Conservation (phyloP, 2,329 filamentous ascomycete genomes). For the Fusarium nurragi region DNA sequence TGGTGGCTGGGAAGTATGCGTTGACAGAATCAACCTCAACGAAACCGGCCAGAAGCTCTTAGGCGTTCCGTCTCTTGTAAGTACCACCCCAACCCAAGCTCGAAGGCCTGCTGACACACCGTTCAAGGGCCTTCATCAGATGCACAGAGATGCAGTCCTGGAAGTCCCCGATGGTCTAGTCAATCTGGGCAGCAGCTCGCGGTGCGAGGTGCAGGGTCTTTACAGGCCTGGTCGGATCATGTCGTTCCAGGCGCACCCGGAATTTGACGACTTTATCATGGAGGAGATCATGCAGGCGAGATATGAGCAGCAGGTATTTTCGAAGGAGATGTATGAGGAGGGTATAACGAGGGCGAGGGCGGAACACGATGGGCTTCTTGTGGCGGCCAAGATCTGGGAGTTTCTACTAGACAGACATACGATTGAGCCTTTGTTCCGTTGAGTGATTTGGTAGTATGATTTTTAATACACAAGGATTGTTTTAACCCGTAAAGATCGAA, state of each 20-base stretch:
- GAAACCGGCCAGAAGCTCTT: conserved; percentile 51
- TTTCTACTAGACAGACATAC: conserved; percentile 27
- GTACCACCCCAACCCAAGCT: rapidly evolving
- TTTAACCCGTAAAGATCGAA: too few relatives aligned
- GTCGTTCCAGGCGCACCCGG: conserved; percentile 56
- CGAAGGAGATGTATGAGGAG: conserved; percentile 42
- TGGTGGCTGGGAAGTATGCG: conserved; percentile 55
- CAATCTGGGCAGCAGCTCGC: conserved; percentile 51
- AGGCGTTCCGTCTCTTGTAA: conserved; percentile 43
- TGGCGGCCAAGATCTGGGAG: conserved; percentile 43
- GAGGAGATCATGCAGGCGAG: conserved; percentile 44
- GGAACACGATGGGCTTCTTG: conserved; percentile 44
- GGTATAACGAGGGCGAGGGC: conserved; percentile 41
- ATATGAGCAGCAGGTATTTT: conserved; percentile 42
- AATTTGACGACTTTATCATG: conserved; percentile 53
- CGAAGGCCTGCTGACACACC: not conserved
- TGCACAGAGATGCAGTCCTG: conserved; percentile 56
- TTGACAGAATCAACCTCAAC: conserved; percentile 50
- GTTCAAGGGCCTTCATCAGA: conserved; percentile 51
- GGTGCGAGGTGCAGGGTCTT: conserved; percentile 53
- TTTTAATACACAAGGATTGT: too few relatives aligned
- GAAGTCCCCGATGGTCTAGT: conserved; percentile 49
- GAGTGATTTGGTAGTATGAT: too few relatives aligned
- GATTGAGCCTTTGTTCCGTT: too few relatives aligned
- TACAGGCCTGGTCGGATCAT: conserved; percentile 50